Evolutionary conservation across 257 asterid species (phyloP), one percentile per base, ranked within the genome.

Genomic region (Solanum bulbocastanum): DNA sequence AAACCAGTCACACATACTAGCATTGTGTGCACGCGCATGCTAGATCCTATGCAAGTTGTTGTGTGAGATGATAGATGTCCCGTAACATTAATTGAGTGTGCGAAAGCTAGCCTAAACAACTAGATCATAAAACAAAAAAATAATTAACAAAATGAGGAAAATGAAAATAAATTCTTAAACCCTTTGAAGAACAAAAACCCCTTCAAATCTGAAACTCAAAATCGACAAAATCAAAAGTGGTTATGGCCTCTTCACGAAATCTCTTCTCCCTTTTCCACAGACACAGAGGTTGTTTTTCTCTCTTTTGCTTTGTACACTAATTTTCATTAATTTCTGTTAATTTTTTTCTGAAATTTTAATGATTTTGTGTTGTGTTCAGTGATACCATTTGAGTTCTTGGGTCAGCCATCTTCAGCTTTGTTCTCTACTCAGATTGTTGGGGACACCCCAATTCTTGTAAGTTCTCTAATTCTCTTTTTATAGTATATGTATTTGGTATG

Each of bases 361-460:
- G 42, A 86, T 74, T 60, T 83, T 90, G 22, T 89, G 85, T 88
- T 56, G 65, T 56, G 65, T 56, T 81, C 94, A 95, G 98, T 92
- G 88, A 88, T 37, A 52, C 91, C 97, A 87, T 86, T 88, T 82
- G 81, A 36, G 44, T 74, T 23, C 22, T 39, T 83, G 68, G 44
- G 36, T 35, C 87, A 44, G 30, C 90, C 23, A 15, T 88, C 91
- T 86, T 88, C 94, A 49, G 93, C 94, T 62, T 91, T 90, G 87
- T 96, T 89, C 88, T 96, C 97, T 25, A 92, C 99, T 12, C 93
- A 88, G 87, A 89, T 94, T 86, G 94, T 93, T 69, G 94, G 95
- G 23, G 97, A 94, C 88, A 90, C 90, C 76, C 98, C 97, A 78
- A 85, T 97, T 89, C 93, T 94, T 52, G 99, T 96, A 92, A 89